These are phyloP conservation scores for Apophysomyces variabilis DNA, from an alignment of 371 early-diverging fungal species.

Conservation along the genomic window DNA sequence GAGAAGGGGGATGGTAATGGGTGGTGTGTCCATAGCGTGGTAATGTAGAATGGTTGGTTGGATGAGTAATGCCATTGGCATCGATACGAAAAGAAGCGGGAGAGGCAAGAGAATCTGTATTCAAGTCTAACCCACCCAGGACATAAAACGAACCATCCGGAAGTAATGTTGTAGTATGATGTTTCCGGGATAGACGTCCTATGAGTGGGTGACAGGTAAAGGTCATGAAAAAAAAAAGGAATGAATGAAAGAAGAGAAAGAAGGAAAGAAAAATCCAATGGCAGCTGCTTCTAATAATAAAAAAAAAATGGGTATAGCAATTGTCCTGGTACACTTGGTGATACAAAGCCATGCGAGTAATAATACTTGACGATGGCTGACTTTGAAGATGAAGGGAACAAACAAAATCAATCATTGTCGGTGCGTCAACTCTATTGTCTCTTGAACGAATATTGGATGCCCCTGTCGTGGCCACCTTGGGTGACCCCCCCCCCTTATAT, in stretches of 20 bases:
- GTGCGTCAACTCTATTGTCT: not conserved
- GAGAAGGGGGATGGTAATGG: not conserved
- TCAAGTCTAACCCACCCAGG: not conserved
- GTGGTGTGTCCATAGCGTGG: not conserved
- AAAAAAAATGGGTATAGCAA: not conserved
- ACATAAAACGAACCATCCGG: slow-evolving; percentile 1
- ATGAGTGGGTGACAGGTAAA: not conserved
- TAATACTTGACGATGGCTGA: slow-evolving; percentile 4
- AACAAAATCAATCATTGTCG: not conserved
- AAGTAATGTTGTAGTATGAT: not conserved
- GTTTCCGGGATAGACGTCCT: not conserved
- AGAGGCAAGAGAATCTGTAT: not conserved
- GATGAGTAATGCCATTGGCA: not conserved
- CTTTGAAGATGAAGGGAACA: not conserved
- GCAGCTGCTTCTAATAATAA: not conserved
- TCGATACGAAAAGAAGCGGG: not conserved
- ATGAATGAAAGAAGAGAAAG: not conserved
- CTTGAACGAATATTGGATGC: too few relatives aligned
- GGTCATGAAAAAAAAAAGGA: slow-evolving; percentile 11
- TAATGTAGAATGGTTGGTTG: not conserved
- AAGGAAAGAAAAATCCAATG: not conserved
- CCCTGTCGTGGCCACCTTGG: too few relatives aligned
- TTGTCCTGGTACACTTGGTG: not conserved
- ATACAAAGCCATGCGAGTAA: slow-evolving; percentile 7
- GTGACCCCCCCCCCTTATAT: too few relatives aligned